Base-by-base conservation (phyloP, 306 rosid genomes). In the Quercus berberidifolia region DNA sequence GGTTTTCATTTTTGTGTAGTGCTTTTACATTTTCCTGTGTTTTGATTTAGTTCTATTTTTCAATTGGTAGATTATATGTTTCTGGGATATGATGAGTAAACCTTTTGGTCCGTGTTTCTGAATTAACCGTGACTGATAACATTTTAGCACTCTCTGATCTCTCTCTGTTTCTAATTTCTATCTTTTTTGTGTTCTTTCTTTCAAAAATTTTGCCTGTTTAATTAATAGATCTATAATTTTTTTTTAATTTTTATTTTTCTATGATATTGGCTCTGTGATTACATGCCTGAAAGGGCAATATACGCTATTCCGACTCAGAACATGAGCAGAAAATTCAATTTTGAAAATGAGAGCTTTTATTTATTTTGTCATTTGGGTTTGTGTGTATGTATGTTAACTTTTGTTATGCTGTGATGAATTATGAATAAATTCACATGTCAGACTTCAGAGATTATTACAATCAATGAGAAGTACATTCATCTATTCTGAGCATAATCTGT, bases 61-160 rank as follows among this genome's bases (percentile, higher is more conserved):
- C 25, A n/a, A 38, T 71, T 51, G 1, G 1, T 6, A 14, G 8
- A 20, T 19, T 10, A 49, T 49, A 49, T 49, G 54, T 49, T 49
- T 5, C 3, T 55, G 85, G 77, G 97, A 88, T 6, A n/a, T 89
- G 98, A 91, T 89, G 92, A 93, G 63, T 9, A 73, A 43, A 77
- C 43, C 33, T 25, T 77, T 83, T 91, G 93, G 97, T 88, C 92
- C 91, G 93, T 91, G 92, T 91, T 90, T 91, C 92, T 89, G 92
- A 92, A 25, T 84, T 1, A 73, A 83, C 85, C 74, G 88, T 88
- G 92, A 86, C 95, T 81, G 93, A 85, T 58, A 87, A 87, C 70
- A 28, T 14, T 59, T 77, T 79, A 43, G 85, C 88, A 79, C 70
- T 79, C 79, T 83, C 93, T 91, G 98, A 90, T 92, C 92, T 85